Percentiles rank a stretch among this genome's conserved stretches.
phyloP scores from a whole-genome alignment of 768 basidiomycete genomes.

The Mycena albidolilacea region DNA sequence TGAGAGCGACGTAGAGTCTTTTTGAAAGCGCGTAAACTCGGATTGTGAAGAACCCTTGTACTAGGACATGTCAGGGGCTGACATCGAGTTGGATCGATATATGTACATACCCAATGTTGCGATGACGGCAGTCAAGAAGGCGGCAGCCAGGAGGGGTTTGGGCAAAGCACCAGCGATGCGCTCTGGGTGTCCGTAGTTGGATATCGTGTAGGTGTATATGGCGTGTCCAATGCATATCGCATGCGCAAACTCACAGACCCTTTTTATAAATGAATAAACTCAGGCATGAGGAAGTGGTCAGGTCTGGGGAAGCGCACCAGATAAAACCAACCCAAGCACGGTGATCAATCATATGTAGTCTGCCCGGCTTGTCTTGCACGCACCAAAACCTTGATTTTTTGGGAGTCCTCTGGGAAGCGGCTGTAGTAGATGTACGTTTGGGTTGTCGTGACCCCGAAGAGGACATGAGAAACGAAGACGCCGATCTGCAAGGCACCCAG shows the following conservation, averaged over 20 bases:
- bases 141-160: background rate
- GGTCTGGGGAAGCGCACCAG: background rate
- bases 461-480: no score
- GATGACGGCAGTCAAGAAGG: background rate
- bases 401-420: background rate
- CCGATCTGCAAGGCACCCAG: no score
- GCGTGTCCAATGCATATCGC: no score
- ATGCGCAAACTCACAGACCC: background rate
- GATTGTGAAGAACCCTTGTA: background rate
- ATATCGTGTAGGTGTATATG: no score
- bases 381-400: background rate
- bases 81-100: no score
- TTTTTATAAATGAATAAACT: background rate
- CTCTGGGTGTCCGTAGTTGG: background rate
- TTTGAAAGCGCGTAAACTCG: background rate
- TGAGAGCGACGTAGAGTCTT: background rate
- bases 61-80: no score
- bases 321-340: background rate
- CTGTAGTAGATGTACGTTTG: no score
- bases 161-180: background rate
- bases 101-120: no score
- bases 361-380: background rate
- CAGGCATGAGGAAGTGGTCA: background rate
- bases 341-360: background rate
- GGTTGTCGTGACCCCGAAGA: no score